Percentiles rank a stretch among this genome's conserved stretches.
Conservation (phyloP, 2,329 filamentous ascomycete genomes). For the Colletotrichum tropicicola region DNA sequence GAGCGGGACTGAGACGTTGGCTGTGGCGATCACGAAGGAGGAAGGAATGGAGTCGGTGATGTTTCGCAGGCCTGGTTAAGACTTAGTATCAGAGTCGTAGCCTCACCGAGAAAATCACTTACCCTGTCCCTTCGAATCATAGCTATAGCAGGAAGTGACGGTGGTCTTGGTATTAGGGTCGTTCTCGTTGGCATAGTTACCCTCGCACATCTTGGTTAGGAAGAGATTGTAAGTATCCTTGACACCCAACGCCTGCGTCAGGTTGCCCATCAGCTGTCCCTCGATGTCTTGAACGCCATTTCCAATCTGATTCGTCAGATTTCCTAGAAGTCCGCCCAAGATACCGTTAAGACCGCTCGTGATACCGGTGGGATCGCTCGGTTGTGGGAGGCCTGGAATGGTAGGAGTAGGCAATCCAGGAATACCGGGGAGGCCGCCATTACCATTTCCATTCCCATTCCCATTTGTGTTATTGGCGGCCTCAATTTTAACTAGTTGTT, state of each 20-base stretch:
- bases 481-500: slow-evolving; percentile 28
- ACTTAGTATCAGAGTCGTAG: too few relatives aligned
- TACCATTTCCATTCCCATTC: slow-evolving; percentile 8
- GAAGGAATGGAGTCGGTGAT: slow-evolving; percentile 34
- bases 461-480: slow-evolving; percentile 18
- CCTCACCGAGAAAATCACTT: neutral
- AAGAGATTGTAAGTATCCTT: slow-evolving; percentile 34
- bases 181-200: slow-evolving; percentile 23
- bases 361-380: slow-evolving; percentile 20
- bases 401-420: slow-evolving; percentile 6
- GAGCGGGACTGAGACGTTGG: slow-evolving; percentile 35
- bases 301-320: slow-evolving; percentile 30
- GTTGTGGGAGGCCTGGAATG: neutral
- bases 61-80: slow-evolving; percentile 34
- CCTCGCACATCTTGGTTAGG: slow-evolving; percentile 34
- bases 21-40: slow-evolving; percentile 31
- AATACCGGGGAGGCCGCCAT: neutral
- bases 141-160: slow-evolving; percentile 23
- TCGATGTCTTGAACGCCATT: slow-evolving; percentile 33
- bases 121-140: slow-evolving; percentile 21
- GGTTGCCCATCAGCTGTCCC: slow-evolving; percentile 33
- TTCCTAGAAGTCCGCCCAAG: slow-evolving; percentile 30
- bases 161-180: slow-evolving; percentile 21
- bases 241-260: slow-evolving; percentile 32
- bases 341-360: slow-evolving; percentile 22